Evolutionary conservation across 331 rosid species (phyloP).

Genomic region (Pyrus hybrid): DNA sequence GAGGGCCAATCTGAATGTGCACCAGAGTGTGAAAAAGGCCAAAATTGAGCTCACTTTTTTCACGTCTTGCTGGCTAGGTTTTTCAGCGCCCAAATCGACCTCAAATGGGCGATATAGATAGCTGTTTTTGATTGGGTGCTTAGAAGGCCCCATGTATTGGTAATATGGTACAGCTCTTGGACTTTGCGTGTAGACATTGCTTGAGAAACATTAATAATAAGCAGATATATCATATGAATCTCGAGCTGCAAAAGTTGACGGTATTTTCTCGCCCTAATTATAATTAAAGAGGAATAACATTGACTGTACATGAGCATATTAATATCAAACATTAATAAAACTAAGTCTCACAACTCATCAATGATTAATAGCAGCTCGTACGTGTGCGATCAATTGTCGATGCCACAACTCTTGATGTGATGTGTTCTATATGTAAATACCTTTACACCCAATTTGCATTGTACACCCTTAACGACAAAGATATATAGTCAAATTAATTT

Average conservation of each 20-base stretch:
- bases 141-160: background rate
- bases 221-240: background rate
- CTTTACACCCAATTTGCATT: background rate
- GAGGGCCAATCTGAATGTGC: slow-evolving; percentile 22
- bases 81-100: slow-evolving; percentile 16
- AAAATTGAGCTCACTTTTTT: slow-evolving; percentile 11
- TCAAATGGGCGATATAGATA: background rate
- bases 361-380: too few relatives aligned
- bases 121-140: slow-evolving; percentile 14
- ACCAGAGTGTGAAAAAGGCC: slow-evolving; percentile 11
- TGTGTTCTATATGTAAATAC: slow-evolving; percentile 1
- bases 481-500: slow-evolving; percentile 17
- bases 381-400: too few relatives aligned
- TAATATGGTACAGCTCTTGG: too few relatives aligned
- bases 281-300: too few relatives aligned
- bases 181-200: background rate
- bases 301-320: too few relatives aligned
- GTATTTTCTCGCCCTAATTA: background rate
- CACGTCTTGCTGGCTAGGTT: background rate
- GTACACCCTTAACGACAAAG: slow-evolving; percentile 33
- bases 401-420: slow-evolving; percentile 5
- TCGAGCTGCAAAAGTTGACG: background rate
- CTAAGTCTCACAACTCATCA: too few relatives aligned
- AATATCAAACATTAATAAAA: too few relatives aligned
- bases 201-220: background rate